These are phyloP conservation scores for Blastobotrys terrestris DNA, from an alignment of 805 yeast genomes.

Conservation along the genomic window DNA sequence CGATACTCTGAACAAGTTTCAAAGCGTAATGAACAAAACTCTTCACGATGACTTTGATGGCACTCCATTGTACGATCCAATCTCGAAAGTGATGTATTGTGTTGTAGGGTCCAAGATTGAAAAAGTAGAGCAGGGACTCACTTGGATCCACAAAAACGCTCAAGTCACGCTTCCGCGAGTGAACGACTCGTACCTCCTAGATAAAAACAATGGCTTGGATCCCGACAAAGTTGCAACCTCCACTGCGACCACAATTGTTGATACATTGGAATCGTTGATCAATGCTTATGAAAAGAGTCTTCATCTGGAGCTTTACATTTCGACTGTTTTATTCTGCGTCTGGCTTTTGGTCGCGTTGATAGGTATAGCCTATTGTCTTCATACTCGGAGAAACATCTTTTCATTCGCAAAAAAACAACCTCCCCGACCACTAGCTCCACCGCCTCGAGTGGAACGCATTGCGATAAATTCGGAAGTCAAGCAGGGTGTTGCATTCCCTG, in stretches of 20 bases:
- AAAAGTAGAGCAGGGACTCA: constrained; percentile 60
- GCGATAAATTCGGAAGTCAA: background rate
- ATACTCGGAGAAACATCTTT: background rate
- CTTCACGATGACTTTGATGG: constrained; percentile 56
- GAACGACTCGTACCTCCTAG: constrained; percentile 29
- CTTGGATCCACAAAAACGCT: constrained; percentile 69
- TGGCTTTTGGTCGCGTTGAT: constrained; percentile 13
- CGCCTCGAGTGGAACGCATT: background rate
- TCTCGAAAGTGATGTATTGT: constrained; percentile 68
- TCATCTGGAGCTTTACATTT: constrained; percentile 12
- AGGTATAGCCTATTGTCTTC: constrained; percentile 9
- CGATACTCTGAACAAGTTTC: constrained; percentile 51
- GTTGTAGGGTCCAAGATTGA: constrained; percentile 68
- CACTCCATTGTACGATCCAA: constrained; percentile 60
- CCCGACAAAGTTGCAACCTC: constrained; percentile 1
- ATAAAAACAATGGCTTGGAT: background rate
- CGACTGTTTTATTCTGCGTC: constrained; percentile 6
- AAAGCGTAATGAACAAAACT: constrained; percentile 51
- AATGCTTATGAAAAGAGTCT: constrained; percentile 8
- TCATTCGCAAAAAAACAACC: background rate
- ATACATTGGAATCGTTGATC: constrained; percentile 7
- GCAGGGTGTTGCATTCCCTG: background rate
- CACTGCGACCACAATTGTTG: constrained; percentile 2
- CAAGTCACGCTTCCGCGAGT: constrained; percentile 52
- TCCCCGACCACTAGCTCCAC: background rate